Evolutionary conservation across 1,139 yeast genomes (phyloP).

Genomic region (Kluyveromyces sp.): DNA sequence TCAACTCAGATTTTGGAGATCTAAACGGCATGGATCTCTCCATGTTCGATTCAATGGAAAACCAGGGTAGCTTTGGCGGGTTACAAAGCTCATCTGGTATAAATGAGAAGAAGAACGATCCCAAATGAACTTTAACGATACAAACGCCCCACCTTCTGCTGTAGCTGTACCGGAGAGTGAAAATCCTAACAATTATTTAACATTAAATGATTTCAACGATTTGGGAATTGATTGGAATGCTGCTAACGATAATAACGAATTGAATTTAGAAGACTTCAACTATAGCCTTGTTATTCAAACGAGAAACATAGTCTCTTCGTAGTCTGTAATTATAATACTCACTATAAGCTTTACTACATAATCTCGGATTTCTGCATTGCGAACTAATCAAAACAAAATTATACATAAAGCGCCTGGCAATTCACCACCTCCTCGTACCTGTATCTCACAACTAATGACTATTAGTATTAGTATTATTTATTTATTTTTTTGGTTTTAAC

Average conservation of each 20-base stretch:
- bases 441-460: too few species aligned
- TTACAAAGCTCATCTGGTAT: conserved; percentile 6
- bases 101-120: conserved; percentile 6
- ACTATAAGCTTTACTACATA: too few species aligned
- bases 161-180: conserved; percentile 1
- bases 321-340: too few species aligned
- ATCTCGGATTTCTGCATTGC: too few species aligned
- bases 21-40: conserved; percentile 27
- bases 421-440: too few species aligned
- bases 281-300: conserved; percentile 8
- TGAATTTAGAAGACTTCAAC: conserved; percentile 26
- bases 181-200: conserved; percentile 25
- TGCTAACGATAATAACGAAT: conserved; percentile 24
- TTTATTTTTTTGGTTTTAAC: too few species aligned
- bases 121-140: conserved; percentile 1
- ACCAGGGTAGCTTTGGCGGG: conserved; percentile 17
- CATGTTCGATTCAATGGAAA: conserved; percentile 26
- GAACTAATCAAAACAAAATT: too few species aligned
- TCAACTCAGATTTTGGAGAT: conserved; percentile 17
- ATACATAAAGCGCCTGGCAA: too few species aligned
- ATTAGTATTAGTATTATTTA: too few species aligned
- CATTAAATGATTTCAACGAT: conserved; percentile 30
- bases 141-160: conserved; percentile 4
- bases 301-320: too few species aligned
- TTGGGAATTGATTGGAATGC: conserved; percentile 31